These are phyloP conservation scores for Cladosporium velox DNA, from an alignment of 2,329 filamentous ascomycete genomes.

Conservation along the genomic window DNA sequence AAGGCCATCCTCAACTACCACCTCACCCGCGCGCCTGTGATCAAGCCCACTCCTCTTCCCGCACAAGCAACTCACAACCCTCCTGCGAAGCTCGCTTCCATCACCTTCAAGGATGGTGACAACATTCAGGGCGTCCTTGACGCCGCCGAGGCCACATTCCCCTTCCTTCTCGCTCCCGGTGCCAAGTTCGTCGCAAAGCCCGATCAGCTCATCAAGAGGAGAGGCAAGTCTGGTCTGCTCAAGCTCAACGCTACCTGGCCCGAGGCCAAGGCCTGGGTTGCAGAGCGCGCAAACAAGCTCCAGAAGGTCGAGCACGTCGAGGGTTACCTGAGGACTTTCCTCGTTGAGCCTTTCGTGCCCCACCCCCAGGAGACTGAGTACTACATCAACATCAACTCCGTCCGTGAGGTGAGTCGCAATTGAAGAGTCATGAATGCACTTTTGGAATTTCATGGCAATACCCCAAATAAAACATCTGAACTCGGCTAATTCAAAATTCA, in stretches of 20 bases:
- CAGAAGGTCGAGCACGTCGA: slow-evolving; percentile 91
- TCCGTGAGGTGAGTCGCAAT: slow-evolving; percentile 83
- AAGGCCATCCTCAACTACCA: slow-evolving; percentile 99
- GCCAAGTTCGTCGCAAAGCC: slow-evolving; percentile 98
- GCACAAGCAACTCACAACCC: slow-evolving; percentile 84
- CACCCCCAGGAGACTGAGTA: slow-evolving; percentile 96
- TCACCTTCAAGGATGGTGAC: slow-evolving; percentile 89
- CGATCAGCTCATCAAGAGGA: slow-evolving; percentile 99
- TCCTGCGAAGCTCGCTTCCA: slow-evolving; percentile 82
- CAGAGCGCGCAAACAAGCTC: slow-evolving; percentile 84
- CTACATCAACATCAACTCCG: slow-evolving; percentile 99
- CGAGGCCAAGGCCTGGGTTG: slow-evolving; percentile 92
- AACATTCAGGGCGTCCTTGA: slow-evolving; percentile 81
- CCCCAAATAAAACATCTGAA: not conserved
- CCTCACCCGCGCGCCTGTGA: slow-evolving; percentile 93
- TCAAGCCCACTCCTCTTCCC: slow-evolving; percentile 96
- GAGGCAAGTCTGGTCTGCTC: slow-evolving; percentile 97
- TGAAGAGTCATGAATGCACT: not conserved
- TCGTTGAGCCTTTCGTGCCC: slow-evolving; percentile 97
- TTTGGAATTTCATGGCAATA: not conserved
- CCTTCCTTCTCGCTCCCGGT: slow-evolving; percentile 82
- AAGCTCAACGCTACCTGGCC: slow-evolving; percentile 97
- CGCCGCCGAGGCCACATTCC: slow-evolving; percentile 94
- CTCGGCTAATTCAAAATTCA: slow-evolving; percentile 44
- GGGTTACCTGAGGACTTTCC: slow-evolving; percentile 88